Evolutionary conservation across 306 rosid genomes (phyloP).

Genomic region (Fagus sylvatica): DNA sequence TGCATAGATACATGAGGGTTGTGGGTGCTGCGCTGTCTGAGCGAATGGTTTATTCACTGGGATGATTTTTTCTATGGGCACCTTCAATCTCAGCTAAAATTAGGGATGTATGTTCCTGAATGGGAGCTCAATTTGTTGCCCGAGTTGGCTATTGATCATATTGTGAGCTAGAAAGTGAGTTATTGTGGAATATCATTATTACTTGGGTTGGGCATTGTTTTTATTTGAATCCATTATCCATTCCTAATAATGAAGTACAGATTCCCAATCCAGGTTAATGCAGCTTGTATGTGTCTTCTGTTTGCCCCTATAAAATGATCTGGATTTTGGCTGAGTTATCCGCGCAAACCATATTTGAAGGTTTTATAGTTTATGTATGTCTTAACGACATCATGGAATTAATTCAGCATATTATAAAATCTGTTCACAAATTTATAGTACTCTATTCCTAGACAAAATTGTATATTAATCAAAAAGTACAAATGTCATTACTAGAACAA

Average conservation of each 20-base stretch:
- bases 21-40: conserved; percentile 71
- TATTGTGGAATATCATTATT: conserved; percentile 7
- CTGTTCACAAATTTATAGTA: too few relatives aligned
- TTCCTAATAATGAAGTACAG: not conserved
- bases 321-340: not conserved
- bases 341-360: too few relatives aligned
- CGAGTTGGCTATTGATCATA: not conserved
- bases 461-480: too few relatives aligned
- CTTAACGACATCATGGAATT: too few relatives aligned
- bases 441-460: too few relatives aligned
- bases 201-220: conserved; percentile 15
- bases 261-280: conserved; percentile 2
- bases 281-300: not conserved
- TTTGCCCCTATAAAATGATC: not conserved
- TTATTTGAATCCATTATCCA: not conserved
- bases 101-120: conserved; percentile 11
- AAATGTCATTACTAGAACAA: too few relatives aligned
- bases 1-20: conserved; percentile 60
- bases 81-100: not conserved
- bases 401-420: too few relatives aligned
- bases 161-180: conserved; percentile 3
- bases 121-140: conserved; percentile 14
- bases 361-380: too few relatives aligned
- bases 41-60: conserved; percentile 60
- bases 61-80: conserved; percentile 21